A percentile compares a stretch with the other conserved stretches of the same genome.
Conservation (phyloP, 306 rosid genomes). For the Prinsepia uniflora region DNA sequence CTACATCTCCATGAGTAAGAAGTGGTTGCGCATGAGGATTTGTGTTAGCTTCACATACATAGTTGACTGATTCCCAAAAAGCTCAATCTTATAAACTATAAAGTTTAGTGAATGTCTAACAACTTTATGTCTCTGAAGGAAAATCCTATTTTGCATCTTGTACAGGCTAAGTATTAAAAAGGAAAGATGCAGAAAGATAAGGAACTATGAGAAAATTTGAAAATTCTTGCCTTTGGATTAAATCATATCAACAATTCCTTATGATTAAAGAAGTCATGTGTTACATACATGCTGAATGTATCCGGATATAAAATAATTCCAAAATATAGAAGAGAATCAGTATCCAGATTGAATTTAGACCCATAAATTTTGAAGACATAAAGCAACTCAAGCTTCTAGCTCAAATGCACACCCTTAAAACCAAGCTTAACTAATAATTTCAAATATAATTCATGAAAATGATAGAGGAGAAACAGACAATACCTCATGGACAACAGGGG, state of each 20-base stretch:
- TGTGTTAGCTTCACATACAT: neutral
- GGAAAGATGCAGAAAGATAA: neutral
- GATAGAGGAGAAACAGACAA: conserved; percentile 16
- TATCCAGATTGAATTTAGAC: neutral
- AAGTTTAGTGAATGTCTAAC: no score
- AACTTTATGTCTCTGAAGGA: neutral
- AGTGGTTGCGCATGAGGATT: no score
- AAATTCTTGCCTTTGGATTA: neutral
- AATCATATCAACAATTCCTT: neutral
- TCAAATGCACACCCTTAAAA: no score
- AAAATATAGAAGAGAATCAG: neutral
- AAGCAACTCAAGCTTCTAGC: no score
- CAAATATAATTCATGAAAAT: conserved; percentile 1
- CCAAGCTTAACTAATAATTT: neutral
- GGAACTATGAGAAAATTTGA: no score
- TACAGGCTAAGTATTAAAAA: neutral
- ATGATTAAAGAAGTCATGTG: neutral
- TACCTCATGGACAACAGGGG: conserved; percentile 60
- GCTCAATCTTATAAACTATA: no score
- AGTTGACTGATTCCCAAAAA: no score
- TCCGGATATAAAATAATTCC: neutral
- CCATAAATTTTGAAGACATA: no score
- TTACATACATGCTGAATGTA: neutral
- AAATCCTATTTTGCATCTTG: neutral
- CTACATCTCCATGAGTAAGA: neutral